Conservation (phyloP, 2,329 filamentous ascomycete genomes). For the Cadophora sp. region DNA sequence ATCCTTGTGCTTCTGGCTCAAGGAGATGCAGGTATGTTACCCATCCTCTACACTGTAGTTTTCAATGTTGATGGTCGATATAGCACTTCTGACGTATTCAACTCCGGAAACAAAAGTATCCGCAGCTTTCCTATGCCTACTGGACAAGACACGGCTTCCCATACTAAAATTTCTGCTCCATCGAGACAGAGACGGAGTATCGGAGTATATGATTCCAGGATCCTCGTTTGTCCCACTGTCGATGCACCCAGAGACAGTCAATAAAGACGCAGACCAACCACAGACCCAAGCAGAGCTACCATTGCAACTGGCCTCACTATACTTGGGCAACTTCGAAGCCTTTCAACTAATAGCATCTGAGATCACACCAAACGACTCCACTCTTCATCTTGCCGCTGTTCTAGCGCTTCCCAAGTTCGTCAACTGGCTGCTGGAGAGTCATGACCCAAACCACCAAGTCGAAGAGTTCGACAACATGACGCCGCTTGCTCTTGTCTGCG, state of each 20-base stretch:
- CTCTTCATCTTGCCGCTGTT: constrained; percentile 21
- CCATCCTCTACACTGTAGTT: constrained; percentile 1
- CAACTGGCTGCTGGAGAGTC: constrained; percentile 13
- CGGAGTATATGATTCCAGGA: constrained; percentile 18
- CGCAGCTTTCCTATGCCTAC: constrained; percentile 22
- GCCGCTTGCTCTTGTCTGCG: constrained; percentile 21
- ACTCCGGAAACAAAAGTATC: constrained; percentile 22
- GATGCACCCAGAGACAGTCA: constrained; percentile 1
- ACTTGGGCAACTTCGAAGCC: constrained; percentile 20
- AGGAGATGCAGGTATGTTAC: constrained; percentile 15
- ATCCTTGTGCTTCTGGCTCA: constrained; percentile 16
- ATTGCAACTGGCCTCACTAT: constrained; percentile 15
- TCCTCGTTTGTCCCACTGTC: constrained; percentile 17
- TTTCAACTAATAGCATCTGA: constrained; percentile 17
- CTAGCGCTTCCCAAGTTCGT: constrained; percentile 22
- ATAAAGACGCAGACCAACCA: constrained; percentile 17
- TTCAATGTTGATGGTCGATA: not conserved
- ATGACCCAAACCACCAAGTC: constrained; percentile 17
- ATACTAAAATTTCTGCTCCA: constrained; percentile 22
- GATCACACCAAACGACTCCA: constrained; percentile 18
- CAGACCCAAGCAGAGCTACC: constrained; percentile 4
- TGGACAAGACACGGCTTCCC: constrained; percentile 20
- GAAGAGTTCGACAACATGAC: constrained; percentile 19
- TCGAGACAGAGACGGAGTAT: constrained; percentile 17
- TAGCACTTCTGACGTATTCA: constrained; percentile 15